These are phyloP conservation scores for Penicillium roqueforti DNA, from an alignment of 495 filamentous ascomycete species.

Conservation along the genomic window DNA sequence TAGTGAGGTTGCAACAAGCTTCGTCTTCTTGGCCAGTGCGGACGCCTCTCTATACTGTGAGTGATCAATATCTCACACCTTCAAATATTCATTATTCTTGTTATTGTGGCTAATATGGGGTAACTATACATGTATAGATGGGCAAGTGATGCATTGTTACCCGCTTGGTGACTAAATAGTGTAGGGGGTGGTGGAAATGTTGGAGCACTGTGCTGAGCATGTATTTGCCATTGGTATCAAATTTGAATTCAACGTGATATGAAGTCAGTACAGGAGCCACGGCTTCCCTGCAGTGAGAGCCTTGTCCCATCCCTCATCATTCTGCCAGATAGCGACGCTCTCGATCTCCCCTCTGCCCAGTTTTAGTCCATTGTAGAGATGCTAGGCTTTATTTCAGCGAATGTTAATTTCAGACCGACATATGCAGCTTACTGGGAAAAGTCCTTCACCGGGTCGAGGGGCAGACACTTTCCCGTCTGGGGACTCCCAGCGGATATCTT, in stretches of 20 bases:
- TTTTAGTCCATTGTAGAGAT: constrained; percentile 45
- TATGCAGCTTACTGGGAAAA: constrained; percentile 40
- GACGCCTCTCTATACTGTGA: constrained; percentile 52
- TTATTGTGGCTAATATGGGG: not conserved
- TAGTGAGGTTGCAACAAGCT: constrained; percentile 59
- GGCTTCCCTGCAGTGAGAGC: constrained; percentile 35
- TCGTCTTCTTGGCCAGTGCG: constrained; percentile 56
- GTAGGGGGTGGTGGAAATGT: not conserved
- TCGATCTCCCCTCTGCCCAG: constrained; percentile 43
- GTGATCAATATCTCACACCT: constrained; percentile 8
- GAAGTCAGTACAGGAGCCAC: constrained; percentile 36
- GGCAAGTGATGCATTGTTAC: constrained; percentile 52
- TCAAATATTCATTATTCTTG: not conserved
- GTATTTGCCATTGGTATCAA: constrained; percentile 4
- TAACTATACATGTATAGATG: constrained; percentile 26
- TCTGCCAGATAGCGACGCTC: constrained; percentile 43
- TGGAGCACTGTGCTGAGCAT: not conserved
- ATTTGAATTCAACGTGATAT: constrained; percentile 5
- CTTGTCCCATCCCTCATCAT: constrained; percentile 44
- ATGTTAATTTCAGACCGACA: not conserved
- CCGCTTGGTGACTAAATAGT: constrained; percentile 35
- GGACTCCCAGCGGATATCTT: constrained; percentile 40
- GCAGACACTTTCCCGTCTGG: constrained; percentile 41
- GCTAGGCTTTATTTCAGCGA: constrained; percentile 23
- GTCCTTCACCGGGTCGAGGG: constrained; percentile 38